phyloP scores from a whole-genome alignment of 768 basidiomycete genomes.

The Mycena olivaceomarginata region DNA sequence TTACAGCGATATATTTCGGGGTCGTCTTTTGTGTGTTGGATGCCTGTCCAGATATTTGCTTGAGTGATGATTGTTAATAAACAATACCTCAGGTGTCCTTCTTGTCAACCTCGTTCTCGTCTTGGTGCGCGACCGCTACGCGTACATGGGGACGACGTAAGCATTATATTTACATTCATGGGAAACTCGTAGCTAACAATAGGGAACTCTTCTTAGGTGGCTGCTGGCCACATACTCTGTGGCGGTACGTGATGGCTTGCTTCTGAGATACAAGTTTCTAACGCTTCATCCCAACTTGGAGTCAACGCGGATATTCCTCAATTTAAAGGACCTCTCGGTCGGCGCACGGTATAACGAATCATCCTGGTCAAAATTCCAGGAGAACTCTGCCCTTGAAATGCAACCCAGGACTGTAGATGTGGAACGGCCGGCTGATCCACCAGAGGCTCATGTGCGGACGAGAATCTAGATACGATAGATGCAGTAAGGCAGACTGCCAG shows the following conservation, averaged over 20 bases:
- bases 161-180: conserved; percentile 16
- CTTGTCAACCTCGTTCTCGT: conserved; percentile 22
- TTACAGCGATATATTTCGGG: conserved; percentile 24
- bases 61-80: conserved; percentile 20
- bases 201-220: conserved; percentile 17
- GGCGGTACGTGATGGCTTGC: conserved; percentile 19
- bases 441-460: conserved; percentile 20
- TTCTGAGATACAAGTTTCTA: conserved; percentile 18
- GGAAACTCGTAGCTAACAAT: conserved; percentile 21
- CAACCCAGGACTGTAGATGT: conserved; percentile 22
- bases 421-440: conserved; percentile 19
- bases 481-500: background rate
- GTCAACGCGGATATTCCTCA: conserved; percentile 31
- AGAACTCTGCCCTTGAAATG: conserved; percentile 23
- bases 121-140: conserved; percentile 17
- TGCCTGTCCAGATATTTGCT: conserved; percentile 1
- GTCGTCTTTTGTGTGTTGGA: conserved; percentile 19
- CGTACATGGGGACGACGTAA: conserved; percentile 26
- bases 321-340: conserved; percentile 21
- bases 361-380: conserved; percentile 24
- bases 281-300: conserved; percentile 17
- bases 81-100: conserved; percentile 23
- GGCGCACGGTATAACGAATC: conserved; percentile 26
- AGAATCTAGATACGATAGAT: conserved; percentile 25
- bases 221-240: conserved; percentile 26